Base-by-base conservation (phyloP, 202 grass and related monocot genomes). In the Setaria viridis region DNA sequence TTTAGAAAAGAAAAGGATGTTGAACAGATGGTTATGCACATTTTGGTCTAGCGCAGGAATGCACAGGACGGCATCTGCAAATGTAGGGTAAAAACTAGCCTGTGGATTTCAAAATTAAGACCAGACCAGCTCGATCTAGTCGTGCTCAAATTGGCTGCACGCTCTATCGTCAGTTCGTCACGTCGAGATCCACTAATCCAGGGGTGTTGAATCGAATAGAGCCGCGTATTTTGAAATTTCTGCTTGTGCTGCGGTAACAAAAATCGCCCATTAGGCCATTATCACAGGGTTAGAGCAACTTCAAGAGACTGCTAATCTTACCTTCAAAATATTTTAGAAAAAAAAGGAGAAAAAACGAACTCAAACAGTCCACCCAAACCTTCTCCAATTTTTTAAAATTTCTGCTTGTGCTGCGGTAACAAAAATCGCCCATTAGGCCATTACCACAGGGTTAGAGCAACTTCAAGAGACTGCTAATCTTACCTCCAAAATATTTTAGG, bases 151-250 rank as follows among this genome's bases (percentile, higher is more conserved):
- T 64, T 49, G 43, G 76, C 15, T 14, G 60, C 46, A 12, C 45
- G 34, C 33, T 43, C 8, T n/a, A 33, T 11, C 33, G 14, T 65
- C 34, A 35, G 34, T 3, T 35, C 34, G 34, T 35, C 0, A 5
- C 34, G 17, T 54, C 17, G 32, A 53, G 62, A 53, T 53, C 77
- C 77, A 67, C 54, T 76, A 33, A 55, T 74, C 49, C 15, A 20
- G 72, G 30, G 67, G 55, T 21, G 50, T 32, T 74, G 12, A 37
- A 55, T 39, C 37, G 7, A 74, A 41, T 43, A 35, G 62, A 62
- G 70, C 45, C 56, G 67, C 67, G 76, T 72, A 33, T 65, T 65
- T 73, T 33, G 57, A n/a, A 65, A 42, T 19, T 50, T 42, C 8
- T 41, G 45, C 16, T 35, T 63, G 12, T 17, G 64, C 20, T 43